Evolutionary conservation across 1,284 basidiomycete genomes (phyloP).

Genomic region (Kwoniella shivajii): DNA sequence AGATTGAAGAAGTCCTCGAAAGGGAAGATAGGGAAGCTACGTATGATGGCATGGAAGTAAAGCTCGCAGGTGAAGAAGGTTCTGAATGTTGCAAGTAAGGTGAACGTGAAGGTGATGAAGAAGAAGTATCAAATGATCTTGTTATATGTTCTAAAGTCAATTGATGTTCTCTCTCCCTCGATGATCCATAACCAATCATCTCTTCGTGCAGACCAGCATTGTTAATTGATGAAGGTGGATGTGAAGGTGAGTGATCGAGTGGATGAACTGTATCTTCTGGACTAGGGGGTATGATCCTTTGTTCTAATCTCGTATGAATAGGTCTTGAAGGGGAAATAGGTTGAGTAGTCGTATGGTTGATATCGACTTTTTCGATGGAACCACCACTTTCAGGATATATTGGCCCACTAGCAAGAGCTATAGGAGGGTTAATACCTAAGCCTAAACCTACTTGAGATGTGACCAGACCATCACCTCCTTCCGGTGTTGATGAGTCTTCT

Average conservation of each 20-base stretch:
- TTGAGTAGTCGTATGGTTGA: background rate
- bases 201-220: background rate
- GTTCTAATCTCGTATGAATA: slow-evolving; percentile 1
- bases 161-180: background rate
- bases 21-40: slow-evolving; percentile 34
- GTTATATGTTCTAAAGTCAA: background rate
- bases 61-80: slow-evolving; percentile 36
- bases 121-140: slow-evolving; percentile 1
- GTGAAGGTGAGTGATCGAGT: background rate
- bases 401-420: background rate
- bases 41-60: slow-evolving; percentile 27
- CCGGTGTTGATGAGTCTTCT: background rate
- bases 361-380: background rate
- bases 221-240: background rate
- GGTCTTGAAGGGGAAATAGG: background rate
- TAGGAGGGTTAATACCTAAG: background rate
- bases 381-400: background rate
- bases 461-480: background rate
- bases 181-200: background rate
- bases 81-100: slow-evolving; percentile 23
- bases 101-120: background rate
- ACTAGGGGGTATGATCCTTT: slow-evolving; percentile 14
- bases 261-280: slow-evolving; percentile 23
- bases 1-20: slow-evolving; percentile 30
- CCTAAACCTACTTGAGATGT: background rate